phyloP scores from a whole-genome alignment of 257 asterid genomes.

The Nemophila menziesii region DNA sequence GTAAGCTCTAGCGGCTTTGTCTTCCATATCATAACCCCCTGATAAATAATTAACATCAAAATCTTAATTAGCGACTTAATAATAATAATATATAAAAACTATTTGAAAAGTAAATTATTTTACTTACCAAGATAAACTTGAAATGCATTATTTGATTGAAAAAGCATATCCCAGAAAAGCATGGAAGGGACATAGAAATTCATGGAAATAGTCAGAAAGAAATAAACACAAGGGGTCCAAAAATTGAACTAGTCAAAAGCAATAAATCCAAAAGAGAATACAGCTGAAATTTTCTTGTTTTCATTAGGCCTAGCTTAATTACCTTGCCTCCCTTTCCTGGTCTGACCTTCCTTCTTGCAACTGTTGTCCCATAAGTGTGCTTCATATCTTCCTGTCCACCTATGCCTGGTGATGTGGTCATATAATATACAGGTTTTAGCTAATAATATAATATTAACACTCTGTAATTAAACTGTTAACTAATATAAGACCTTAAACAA shows the following conservation, averaged over 20 bases:
- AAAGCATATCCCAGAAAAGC: slow-evolving; percentile 28
- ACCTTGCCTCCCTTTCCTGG: slow-evolving; percentile 45
- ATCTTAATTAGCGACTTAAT: not conserved
- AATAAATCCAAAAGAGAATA: slow-evolving; percentile 12
- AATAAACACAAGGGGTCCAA: slow-evolving; percentile 7
- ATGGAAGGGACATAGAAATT: slow-evolving; percentile 22
- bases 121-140: slow-evolving; percentile 86
- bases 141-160: slow-evolving; percentile 14
- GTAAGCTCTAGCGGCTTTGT: slow-evolving; percentile 93
- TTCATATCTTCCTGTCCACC: slow-evolving; percentile 37
- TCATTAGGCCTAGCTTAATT: slow-evolving; percentile 1
- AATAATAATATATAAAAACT: not conserved
- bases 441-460: not conserved
- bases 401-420: slow-evolving; percentile 16
- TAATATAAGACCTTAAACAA: not conserved
- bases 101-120: not conserved
- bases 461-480: not conserved
- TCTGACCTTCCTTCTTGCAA: slow-evolving; percentile 43
- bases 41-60: not conserved
- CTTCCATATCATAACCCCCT: slow-evolving; percentile 98
- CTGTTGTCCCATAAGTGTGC: slow-evolving; percentile 40
- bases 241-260: slow-evolving; percentile 12
- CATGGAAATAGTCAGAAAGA: slow-evolving; percentile 26
- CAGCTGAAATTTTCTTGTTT: not conserved
- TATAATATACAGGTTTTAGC: not conserved